phyloP scores from a whole-genome alignment of 2,329 filamentous ascomycete genomes.

The Pseudocercospora eumusae region DNA sequence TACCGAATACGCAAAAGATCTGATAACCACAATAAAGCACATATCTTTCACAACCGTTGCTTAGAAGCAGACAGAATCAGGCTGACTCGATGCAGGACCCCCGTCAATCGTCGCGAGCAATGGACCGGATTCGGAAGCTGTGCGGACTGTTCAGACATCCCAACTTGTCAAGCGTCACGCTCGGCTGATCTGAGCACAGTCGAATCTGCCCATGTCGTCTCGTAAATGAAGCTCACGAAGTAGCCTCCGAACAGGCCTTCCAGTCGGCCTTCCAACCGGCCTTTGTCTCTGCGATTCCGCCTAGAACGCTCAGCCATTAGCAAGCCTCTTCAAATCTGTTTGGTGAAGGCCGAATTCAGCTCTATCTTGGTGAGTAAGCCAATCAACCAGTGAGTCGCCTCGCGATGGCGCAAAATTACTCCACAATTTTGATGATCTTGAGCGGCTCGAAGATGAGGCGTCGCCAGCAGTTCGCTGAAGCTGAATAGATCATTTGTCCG shows the following conservation, averaged over 20 bases:
- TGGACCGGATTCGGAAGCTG: background rate
- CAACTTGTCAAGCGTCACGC: background rate
- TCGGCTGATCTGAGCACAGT: background rate
- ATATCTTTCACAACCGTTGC: too few relatives aligned
- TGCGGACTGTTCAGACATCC: too few relatives aligned
- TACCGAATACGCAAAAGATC: slow-evolving; percentile 31
- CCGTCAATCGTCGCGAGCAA: background rate
- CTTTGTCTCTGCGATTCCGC: background rate
- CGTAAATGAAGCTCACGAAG: background rate
- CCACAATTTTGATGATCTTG: background rate
- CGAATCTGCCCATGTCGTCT: background rate
- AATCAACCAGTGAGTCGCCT: background rate
- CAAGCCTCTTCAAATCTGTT: background rate
- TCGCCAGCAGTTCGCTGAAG: background rate
- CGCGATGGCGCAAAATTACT: background rate
- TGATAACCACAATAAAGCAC: slow-evolving; percentile 8
- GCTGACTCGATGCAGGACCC: background rate
- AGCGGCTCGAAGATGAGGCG: background rate
- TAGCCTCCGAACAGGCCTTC: background rate
- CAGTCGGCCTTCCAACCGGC: background rate
- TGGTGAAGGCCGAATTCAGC: background rate
- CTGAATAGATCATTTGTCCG: background rate
- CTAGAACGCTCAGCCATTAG: background rate
- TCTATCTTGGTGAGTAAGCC: background rate
- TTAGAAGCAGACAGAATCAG: background rate